These are phyloP conservation scores for Bauhinia variegata DNA, from an alignment of 306 rosid species.

Conservation along the genomic window DNA sequence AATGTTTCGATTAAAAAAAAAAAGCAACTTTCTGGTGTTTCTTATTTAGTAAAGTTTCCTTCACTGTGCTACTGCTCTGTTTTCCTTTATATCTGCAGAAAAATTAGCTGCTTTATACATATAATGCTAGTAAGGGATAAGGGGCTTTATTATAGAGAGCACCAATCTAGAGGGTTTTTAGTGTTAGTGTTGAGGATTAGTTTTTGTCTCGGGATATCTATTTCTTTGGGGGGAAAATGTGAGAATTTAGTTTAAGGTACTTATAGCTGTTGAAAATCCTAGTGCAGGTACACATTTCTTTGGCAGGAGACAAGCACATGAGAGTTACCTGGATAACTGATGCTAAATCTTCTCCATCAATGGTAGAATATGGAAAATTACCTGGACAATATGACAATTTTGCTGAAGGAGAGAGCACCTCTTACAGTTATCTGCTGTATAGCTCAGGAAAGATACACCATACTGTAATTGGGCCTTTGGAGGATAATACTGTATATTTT, in stretches of 20 bases:
- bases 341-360: conserved; percentile 66
- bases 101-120: background rate
- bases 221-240: no score
- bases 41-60: background rate
- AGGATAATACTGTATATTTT: conserved; percentile 64
- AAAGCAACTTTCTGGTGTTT: conserved; percentile 12
- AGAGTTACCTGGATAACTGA: conserved; percentile 76
- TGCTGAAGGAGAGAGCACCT: conserved; percentile 76
- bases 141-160: background rate
- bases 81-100: background rate
- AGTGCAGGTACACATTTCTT: conserved; percentile 82
- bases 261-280: conserved; percentile 23
- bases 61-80: background rate
- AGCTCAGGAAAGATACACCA: conserved; percentile 93
- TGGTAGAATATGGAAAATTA: conserved; percentile 77
- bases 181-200: no score
- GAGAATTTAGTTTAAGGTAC: conserved; percentile 9
- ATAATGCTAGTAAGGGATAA: background rate
- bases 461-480: conserved; percentile 82
- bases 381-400: conserved; percentile 58
- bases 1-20: background rate
- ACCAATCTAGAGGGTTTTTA: background rate
- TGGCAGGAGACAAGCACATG: conserved; percentile 84
- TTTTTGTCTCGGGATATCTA: no score
- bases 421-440: conserved; percentile 68